Evolutionary conservation across 2,329 filamentous ascomycete species (phyloP).

Genomic region (Akanthomyces dipterigenus): DNA sequence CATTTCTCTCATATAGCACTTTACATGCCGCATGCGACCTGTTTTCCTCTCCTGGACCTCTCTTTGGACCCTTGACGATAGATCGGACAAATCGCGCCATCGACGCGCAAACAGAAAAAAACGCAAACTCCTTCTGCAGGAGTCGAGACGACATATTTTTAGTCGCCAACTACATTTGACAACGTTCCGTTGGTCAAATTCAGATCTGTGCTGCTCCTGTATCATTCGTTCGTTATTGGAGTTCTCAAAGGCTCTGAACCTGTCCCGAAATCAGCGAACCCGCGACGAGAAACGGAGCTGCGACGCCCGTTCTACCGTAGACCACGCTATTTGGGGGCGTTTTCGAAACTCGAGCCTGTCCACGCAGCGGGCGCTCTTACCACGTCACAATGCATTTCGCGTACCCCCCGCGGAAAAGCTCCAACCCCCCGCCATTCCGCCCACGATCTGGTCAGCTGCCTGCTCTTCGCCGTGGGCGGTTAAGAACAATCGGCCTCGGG

Average conservation of each 20-base stretch:
- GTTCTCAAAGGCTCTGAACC: background rate
- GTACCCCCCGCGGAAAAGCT: conserved; percentile 77
- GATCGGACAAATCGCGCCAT: conserved; percentile 7
- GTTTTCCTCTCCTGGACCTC: background rate
- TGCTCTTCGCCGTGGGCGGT: conserved; percentile 52
- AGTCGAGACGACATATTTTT: background rate
- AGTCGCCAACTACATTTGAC: background rate
- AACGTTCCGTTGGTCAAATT: background rate
- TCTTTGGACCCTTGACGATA: background rate
- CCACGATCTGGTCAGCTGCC: conserved; percentile 50
- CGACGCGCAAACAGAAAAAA: background rate
- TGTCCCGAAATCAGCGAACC: background rate
- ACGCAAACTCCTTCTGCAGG: background rate
- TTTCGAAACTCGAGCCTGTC: background rate
- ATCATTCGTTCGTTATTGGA: background rate
- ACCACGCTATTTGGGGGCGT: background rate
- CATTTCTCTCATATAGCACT: background rate
- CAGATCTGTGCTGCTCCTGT: background rate
- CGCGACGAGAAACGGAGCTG: background rate
- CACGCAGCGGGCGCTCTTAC: background rate
- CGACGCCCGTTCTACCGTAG: background rate
- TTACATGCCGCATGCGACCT: background rate
- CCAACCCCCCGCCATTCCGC: conserved; percentile 65
- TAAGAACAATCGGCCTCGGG: conserved; percentile 51
- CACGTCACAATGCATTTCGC: conserved; percentile 70